Percentiles rank a stretch among this genome's conserved stretches.
phyloP scores from a whole-genome alignment of 805 yeast genomes.

The Lipomyces japonicus region DNA sequence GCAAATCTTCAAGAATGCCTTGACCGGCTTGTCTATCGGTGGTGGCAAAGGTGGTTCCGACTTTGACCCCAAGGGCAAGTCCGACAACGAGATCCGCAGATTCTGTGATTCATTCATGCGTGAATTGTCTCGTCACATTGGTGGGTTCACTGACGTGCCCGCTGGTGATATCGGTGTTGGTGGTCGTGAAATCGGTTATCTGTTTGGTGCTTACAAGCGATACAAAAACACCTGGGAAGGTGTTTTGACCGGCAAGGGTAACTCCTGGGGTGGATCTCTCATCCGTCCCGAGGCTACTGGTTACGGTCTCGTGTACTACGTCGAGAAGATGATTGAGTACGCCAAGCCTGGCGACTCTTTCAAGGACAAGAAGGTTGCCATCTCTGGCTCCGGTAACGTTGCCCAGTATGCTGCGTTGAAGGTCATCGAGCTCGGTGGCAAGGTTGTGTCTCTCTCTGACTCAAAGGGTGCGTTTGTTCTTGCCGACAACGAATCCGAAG shows the following conservation, averaged over 20 bases:
- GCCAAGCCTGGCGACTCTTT: slow-evolving; percentile 71
- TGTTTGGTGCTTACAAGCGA: slow-evolving; percentile 95
- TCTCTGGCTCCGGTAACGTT: slow-evolving; percentile 98
- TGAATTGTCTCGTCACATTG: slow-evolving; percentile 93
- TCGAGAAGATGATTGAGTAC: slow-evolving; percentile 94
- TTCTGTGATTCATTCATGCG: slow-evolving; percentile 95
- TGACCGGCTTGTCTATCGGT: slow-evolving; percentile 96
- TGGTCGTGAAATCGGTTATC: slow-evolving; percentile 91
- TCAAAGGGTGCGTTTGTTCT: slow-evolving; percentile 81
- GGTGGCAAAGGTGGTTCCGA: slow-evolving; percentile 99
- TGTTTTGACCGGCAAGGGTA: slow-evolving; percentile 96
- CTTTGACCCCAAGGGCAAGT: slow-evolving; percentile 93
- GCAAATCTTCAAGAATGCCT: slow-evolving; percentile 97
- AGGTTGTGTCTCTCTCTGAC: slow-evolving; percentile 89
- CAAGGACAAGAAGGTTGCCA: slow-evolving; percentile 89
- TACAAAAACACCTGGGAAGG: slow-evolving; percentile 92
- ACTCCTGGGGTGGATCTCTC: slow-evolving; percentile 98
- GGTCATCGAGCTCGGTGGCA: slow-evolving; percentile 95
- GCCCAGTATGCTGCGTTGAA: slow-evolving; percentile 98
- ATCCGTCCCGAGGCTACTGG: slow-evolving; percentile 99
- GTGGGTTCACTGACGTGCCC: slow-evolving; percentile 96
- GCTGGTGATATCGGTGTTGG: slow-evolving; percentile 99
- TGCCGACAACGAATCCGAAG: slow-evolving; percentile 51
- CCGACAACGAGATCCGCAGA: slow-evolving; percentile 91
- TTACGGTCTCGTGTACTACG: slow-evolving; percentile 94